Evolutionary conservation across 805 yeast species (phyloP), one percentile per base, ranked within the genome.

Genomic region (Candida orba): DNA sequence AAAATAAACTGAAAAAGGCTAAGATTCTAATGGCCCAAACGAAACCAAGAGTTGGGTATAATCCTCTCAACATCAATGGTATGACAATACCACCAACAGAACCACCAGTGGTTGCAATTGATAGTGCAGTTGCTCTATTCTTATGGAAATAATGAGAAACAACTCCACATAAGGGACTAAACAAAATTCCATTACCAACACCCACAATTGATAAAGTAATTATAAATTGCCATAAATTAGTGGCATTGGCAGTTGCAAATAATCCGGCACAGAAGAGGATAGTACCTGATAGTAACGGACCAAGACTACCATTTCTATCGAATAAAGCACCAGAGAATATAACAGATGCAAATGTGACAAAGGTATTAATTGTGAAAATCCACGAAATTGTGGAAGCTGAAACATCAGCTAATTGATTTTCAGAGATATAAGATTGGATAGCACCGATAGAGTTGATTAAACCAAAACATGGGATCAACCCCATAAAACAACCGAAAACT

Each of bases 111-210:
- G 75, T 71, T 0, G 78, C 75, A 1, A 70, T 46, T 20, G 78
- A 73, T 13, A 70, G 64, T 1, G 80, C 82, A 46, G 70, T 66
- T 1, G 82, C 89, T 52, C 89, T 66, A 52, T 69, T 79, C 30
- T 60, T 63, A 33, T 67, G 62, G 57, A 82, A 83, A 81, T 85
- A 83, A 47, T 83, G 86, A 23, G 80, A 76, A 1, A 81, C 69
- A 15, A 76, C 78, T 7, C 84, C 74, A 3, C 82, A 67, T 32
- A 78, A 58, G 0, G 88, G 87, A 8, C 80, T 72, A 63, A 78
- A 72, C 30, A 81, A 66, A 30, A 80, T 62, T 2, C 83, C 83
- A 32, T 75, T 69, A 0, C 85, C 87, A 5, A 73, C 47, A 4
- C 87, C 89, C 20, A 73, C 65, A 2, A 81, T 49, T 3, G 79